Base-by-base conservation (phyloP, 208 protist species). In the Leishmania major region DNA sequence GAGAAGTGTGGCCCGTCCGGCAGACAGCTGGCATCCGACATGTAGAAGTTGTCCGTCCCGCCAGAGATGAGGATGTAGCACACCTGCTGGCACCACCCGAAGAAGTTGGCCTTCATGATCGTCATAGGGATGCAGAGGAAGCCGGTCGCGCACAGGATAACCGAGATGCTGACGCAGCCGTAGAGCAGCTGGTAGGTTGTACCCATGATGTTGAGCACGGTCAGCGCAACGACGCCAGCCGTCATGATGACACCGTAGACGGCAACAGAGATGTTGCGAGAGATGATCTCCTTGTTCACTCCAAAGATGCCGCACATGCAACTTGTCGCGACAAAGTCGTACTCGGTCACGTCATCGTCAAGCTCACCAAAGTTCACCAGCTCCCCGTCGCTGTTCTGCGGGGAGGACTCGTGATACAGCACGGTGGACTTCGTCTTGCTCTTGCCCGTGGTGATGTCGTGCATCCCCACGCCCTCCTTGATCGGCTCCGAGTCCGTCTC, bases 41-140 rank as follows among this genome's bases (percentile, higher is more conserved):
- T 86, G 84, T 87, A 93, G 72, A 92, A 95, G 40, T 75, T 88
- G 62, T 92, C 84, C 19, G 92, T 75, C n/a, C 87, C 88, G 62
- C 87, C 89, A 2, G 79, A 74, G 64, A 95, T 85, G 31, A 71
- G 59, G 74, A 95, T 76, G 82, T 90, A 92, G 11, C 82, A 78
- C 31, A 84, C 82, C 31, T 85, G 55, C 51, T 87, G 75, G 60
- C 87, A 64, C 75, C 88, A 94, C 19, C 81, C 77, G 60, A 87
- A 92, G 35, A 91, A 60, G 77, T 88, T 91, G 13, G 80, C 84
- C 75, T 89, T 88, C 70, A 88, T 88, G 37, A 92, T 73, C 22
- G 57, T 72, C 15, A 81, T 28, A 28, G 90, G 88, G 55, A 93
- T 75, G 43, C 79, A 77, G 77, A 82, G 87, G 83, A 92, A 93